These are phyloP conservation scores for Gyrodon lividus DNA, from an alignment of 768 basidiomycete species.

Conservation along the genomic window DNA sequence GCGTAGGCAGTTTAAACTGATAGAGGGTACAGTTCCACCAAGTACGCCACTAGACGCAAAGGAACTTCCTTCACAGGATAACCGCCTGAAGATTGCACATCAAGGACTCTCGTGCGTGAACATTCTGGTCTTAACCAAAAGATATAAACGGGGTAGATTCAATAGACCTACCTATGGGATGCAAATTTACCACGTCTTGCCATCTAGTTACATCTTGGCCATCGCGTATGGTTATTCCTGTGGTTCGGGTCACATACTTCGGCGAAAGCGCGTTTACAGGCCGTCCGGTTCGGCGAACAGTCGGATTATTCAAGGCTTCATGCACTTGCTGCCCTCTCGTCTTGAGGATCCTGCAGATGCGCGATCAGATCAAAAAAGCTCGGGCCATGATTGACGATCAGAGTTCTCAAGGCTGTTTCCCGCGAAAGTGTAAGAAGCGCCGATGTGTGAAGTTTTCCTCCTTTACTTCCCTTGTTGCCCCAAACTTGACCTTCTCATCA, in stretches of 20 bases:
- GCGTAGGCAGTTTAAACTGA: too few species aligned
- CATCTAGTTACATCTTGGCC: not conserved
- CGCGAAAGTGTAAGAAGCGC: not conserved
- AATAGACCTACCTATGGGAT: not conserved
- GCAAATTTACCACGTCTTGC: not conserved
- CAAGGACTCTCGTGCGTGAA: too few species aligned
- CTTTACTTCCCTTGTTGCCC: not conserved
- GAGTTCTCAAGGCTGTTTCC: not conserved
- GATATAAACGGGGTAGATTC: not conserved
- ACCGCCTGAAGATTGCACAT: too few species aligned
- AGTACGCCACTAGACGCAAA: not conserved
- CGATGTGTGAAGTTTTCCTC: not conserved
- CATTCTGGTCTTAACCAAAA: too few species aligned
- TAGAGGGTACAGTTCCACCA: too few species aligned
- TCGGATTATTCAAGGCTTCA: not conserved
- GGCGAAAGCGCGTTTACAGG: not conserved
- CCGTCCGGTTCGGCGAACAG: not conserved
- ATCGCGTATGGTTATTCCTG: not conserved
- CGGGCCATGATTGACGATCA: not conserved
- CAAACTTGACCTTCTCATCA: not conserved
- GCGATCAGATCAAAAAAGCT: not conserved
- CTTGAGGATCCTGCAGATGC: not conserved
- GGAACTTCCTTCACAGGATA: not conserved
- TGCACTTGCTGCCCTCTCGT: not conserved
- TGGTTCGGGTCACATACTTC: not conserved